These are phyloP conservation scores for Solanum ahanhuiri DNA, from an alignment of 257 asterid genomes.

Conservation along the genomic window DNA sequence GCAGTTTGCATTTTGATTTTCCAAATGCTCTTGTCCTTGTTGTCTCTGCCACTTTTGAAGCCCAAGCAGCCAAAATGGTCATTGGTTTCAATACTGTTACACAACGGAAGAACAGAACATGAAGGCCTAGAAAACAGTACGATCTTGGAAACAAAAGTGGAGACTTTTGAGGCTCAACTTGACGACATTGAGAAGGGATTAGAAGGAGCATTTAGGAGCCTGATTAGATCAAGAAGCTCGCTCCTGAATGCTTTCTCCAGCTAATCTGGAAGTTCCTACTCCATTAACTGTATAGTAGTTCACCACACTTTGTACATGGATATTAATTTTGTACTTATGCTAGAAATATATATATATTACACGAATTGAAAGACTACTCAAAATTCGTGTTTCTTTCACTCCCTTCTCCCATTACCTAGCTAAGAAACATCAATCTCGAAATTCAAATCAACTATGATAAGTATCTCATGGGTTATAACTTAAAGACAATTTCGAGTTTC, in stretches of 20 bases:
- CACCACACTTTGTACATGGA: background rate
- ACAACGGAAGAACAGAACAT: slow-evolving; percentile 5
- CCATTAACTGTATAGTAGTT: background rate
- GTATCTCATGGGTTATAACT: no score
- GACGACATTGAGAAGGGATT: background rate
- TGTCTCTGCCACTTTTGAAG: slow-evolving; percentile 17
- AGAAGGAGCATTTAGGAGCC: background rate
- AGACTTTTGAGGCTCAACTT: slow-evolving; percentile 10
- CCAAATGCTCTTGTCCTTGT: slow-evolving; percentile 4
- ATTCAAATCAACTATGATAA: background rate
- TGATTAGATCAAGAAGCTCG: slow-evolving; percentile 1
- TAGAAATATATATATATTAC: background rate
- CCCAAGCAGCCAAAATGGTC: slow-evolving; percentile 21
- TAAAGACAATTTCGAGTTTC: no score
- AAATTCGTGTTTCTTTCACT: background rate
- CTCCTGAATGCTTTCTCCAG: slow-evolving; percentile 3
- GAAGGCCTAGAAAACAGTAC: slow-evolving; percentile 3
- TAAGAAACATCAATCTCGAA: background rate
- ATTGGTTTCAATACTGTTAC: slow-evolving; percentile 15
- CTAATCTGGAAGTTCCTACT: background rate
- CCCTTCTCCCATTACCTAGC: background rate
- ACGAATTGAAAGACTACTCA: background rate
- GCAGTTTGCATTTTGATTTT: slow-evolving; percentile 8
- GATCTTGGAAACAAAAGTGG: slow-evolving; percentile 1
- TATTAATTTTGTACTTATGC: background rate